These are phyloP conservation scores for Diplocarpon mali DNA, from an alignment of 2,329 filamentous ascomycete genomes.

Conservation along the genomic window DNA sequence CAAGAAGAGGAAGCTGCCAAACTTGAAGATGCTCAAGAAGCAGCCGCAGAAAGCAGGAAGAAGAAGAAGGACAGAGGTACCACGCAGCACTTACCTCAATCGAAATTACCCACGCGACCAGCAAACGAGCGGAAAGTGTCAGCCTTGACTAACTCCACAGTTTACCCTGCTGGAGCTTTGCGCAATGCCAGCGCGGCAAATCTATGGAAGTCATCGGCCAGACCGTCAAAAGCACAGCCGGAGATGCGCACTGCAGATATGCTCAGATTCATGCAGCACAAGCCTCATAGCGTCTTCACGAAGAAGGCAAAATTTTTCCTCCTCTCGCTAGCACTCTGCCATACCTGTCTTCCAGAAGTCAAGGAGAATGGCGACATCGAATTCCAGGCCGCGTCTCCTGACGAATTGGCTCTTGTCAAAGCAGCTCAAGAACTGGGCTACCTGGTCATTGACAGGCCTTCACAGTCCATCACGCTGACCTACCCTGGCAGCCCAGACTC, in stretches of 20 bases:
- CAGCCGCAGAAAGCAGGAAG: slow-evolving; percentile 5
- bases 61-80: slow-evolving; percentile 20
- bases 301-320: slow-evolving; percentile 73
- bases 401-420: slow-evolving; percentile 75
- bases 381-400: slow-evolving; percentile 82
- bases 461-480: slow-evolving; percentile 51
- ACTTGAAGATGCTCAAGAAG: slow-evolving; percentile 5
- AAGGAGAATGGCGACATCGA: slow-evolving; percentile 58
- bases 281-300: slow-evolving; percentile 67
- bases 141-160: slow-evolving; percentile 3
- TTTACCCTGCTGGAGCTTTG: neutral
- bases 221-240: slow-evolving; percentile 34
- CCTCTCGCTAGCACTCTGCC: slow-evolving; percentile 74
- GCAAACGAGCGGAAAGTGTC: neutral
- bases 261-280: slow-evolving; percentile 62
- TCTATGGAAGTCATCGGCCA: slow-evolving; percentile 23
- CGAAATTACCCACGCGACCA: slow-evolving; percentile 4
- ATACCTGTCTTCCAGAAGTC: slow-evolving; percentile 77
- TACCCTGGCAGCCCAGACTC: slow-evolving; percentile 15
- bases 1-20: slow-evolving; percentile 22
- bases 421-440: slow-evolving; percentile 82
- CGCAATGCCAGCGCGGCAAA: slow-evolving; percentile 20
- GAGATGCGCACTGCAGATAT: slow-evolving; percentile 61
- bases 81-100: slow-evolving; percentile 11
- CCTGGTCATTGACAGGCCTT: slow-evolving; percentile 61